These are phyloP conservation scores for Clitopilus passeckerianus DNA, from an alignment of 768 basidiomycete species.

Conservation along the genomic window DNA sequence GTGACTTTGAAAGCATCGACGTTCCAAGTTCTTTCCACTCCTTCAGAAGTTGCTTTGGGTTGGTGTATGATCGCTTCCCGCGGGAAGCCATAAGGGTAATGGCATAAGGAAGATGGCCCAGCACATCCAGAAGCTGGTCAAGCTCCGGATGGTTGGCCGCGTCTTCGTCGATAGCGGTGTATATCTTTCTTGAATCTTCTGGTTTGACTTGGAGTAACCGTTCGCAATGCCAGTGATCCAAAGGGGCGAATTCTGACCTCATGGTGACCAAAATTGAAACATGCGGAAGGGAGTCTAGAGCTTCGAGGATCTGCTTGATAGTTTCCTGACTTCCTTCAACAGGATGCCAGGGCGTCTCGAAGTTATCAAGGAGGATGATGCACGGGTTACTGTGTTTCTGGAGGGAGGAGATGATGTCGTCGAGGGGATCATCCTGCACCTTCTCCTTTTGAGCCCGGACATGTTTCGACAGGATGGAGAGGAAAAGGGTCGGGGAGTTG, in stretches of 20 bases:
- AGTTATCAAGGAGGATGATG: conserved; percentile 32
- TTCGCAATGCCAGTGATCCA: conserved; percentile 7
- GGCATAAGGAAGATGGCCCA: conserved; percentile 27
- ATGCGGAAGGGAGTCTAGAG: conserved; percentile 18
- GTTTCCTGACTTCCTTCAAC: conserved; percentile 10
- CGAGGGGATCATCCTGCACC: conserved; percentile 12
- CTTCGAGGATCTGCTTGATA: conserved; percentile 19
- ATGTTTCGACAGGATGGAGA: conserved; percentile 16
- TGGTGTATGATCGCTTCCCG: conserved; percentile 1
- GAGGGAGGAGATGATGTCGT: conserved; percentile 18
- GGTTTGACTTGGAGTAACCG: conserved; percentile 9
- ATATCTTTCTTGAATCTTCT: conserved; percentile 15
- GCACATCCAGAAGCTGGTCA: conserved; percentile 12
- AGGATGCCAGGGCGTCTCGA: conserved; percentile 34
- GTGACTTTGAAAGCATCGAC: conserved; percentile 1
- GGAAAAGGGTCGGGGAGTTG: conserved; percentile 14
- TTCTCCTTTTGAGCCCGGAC: conserved; percentile 11
- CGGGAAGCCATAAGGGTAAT: conserved; percentile 27
- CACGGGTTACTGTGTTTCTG: conserved; percentile 13
- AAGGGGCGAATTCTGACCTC: conserved; percentile 21
- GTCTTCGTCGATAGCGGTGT: conserved; percentile 11
- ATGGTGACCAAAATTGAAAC: conserved; percentile 29
- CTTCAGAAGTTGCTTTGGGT: conserved; percentile 2
- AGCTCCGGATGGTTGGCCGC: conserved; percentile 16
- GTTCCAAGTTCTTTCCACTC: conserved; percentile 3